Conservation (phyloP, 306 rosid genomes). For the Prunus persica region DNA sequence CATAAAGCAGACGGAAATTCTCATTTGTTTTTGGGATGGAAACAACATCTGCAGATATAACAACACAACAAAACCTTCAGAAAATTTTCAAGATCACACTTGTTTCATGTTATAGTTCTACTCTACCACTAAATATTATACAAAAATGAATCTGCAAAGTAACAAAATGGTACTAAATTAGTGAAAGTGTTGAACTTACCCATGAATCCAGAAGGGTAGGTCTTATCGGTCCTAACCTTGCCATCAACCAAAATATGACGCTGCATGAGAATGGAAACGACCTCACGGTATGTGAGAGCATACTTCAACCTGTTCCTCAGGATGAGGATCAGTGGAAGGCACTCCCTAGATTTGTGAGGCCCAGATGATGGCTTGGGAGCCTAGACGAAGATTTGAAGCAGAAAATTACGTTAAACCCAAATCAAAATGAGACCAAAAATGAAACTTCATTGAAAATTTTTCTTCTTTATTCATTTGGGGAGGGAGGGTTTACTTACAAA, state of each 20-base stretch:
- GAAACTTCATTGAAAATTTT: background rate
- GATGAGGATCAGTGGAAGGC: conserved; percentile 69
- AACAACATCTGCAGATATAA: conserved; percentile 58
- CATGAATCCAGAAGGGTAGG: conserved; percentile 84
- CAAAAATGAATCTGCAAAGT: background rate
- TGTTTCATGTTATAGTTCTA: background rate
- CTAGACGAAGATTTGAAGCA: conserved; percentile 15
- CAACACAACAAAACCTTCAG: background rate
- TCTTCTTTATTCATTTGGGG: background rate
- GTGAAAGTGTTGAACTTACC: conserved; percentile 36
- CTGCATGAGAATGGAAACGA: conserved; percentile 77
- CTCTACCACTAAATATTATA: background rate
- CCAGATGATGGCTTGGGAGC: conserved; percentile 96
- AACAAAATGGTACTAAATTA: background rate
- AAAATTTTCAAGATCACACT: background rate
- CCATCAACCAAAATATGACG: conserved; percentile 72
- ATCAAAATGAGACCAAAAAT: background rate
- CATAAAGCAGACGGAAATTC: conserved; percentile 83
- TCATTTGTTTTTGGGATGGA: conserved; percentile 84
- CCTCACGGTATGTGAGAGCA: conserved; percentile 83
- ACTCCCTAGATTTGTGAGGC: conserved; percentile 89
- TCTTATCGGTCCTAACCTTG: conserved; percentile 90
- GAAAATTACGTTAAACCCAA: background rate
- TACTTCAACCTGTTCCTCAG: conserved; percentile 76
- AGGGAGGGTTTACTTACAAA: conserved; percentile 50